Conservation (phyloP, 352 stramenopile genomes). For the Pythium utonaiense region DNA sequence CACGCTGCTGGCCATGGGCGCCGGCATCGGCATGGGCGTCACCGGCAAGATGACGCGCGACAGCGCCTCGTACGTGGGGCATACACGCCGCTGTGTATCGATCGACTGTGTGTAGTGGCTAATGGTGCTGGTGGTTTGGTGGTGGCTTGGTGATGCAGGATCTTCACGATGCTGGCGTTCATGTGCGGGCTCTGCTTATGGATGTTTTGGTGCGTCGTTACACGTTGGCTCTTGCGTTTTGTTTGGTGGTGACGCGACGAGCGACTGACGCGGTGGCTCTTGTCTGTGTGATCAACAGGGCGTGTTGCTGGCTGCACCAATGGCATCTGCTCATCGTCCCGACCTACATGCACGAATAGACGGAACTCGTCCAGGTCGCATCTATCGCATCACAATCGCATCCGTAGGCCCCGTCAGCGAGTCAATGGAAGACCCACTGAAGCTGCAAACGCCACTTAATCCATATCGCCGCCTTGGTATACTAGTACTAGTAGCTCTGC, state of each 20-base stretch:
- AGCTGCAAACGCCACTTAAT: neutral
- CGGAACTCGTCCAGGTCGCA: constrained; percentile 1
- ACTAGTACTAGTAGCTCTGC: too few relatives aligned
- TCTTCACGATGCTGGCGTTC: constrained; percentile 79
- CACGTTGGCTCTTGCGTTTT: neutral
- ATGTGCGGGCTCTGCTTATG: constrained; percentile 84
- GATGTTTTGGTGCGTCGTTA: constrained; percentile 77
- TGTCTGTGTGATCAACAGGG: constrained; percentile 32
- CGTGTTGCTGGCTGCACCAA: constrained; percentile 89
- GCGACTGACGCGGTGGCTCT: constrained; percentile 1
- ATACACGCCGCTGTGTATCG: too few relatives aligned
- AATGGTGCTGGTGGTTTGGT: neutral
- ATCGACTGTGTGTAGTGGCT: neutral
- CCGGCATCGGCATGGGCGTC: constrained; percentile 69
- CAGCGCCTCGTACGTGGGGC: constrained; percentile 84
- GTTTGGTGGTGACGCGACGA: neutral
- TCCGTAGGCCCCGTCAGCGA: neutral
- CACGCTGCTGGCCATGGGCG: constrained; percentile 74
- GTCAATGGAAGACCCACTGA: neutral
- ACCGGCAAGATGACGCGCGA: constrained; percentile 84
- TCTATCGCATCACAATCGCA: neutral
- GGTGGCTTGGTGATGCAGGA: constrained; percentile 43
- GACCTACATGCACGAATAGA: constrained; percentile 71
- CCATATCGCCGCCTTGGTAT: neutral
- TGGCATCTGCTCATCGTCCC: constrained; percentile 87